Evolutionary conservation across 768 basidiomycete species (phyloP).

Genomic region (Candolleomyces eurysporus): DNA sequence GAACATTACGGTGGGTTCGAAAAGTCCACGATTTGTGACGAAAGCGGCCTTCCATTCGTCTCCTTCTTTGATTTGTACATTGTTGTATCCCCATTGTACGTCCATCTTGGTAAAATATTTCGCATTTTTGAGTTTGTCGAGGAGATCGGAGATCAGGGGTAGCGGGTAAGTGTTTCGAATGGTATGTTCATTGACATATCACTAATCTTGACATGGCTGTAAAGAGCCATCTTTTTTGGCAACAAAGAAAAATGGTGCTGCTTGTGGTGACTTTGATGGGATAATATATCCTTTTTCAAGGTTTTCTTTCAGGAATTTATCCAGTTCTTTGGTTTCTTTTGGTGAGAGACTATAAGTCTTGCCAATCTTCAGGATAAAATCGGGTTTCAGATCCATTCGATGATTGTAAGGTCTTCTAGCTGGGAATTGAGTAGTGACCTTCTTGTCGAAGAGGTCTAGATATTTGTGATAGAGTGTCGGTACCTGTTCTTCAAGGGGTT

Average conservation of each 20-base stretch:
- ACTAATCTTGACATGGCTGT: slow-evolving; percentile 29
- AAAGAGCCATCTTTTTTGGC: slow-evolving; percentile 21
- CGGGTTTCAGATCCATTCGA: not conserved
- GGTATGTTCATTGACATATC: slow-evolving; percentile 29
- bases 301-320: not conserved
- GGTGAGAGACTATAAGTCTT: not conserved
- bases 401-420: not conserved
- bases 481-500: not conserved
- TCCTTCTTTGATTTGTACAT: slow-evolving; percentile 30
- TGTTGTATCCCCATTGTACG: slow-evolving; percentile 34
- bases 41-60: slow-evolving; percentile 48
- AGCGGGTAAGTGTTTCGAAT: slow-evolving; percentile 32
- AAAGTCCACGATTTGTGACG: slow-evolving; percentile 31
- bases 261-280: slow-evolving; percentile 20
- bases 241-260: slow-evolving; percentile 24
- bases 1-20: slow-evolving; percentile 38
- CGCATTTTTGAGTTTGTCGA: slow-evolving; percentile 19
- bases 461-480: not conserved
- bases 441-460: not conserved
- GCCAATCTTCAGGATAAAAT: not conserved
- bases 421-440: not conserved
- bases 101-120: slow-evolving; percentile 35
- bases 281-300: not conserved
- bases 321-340: not conserved
- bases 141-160: slow-evolving; percentile 24